A percentile compares a stretch with the other conserved stretches of the same genome.
These are phyloP conservation scores for Melampsora larici-populina DNA, from an alignment of 1,284 basidiomycete genomes.

Conservation along the genomic window DNA sequence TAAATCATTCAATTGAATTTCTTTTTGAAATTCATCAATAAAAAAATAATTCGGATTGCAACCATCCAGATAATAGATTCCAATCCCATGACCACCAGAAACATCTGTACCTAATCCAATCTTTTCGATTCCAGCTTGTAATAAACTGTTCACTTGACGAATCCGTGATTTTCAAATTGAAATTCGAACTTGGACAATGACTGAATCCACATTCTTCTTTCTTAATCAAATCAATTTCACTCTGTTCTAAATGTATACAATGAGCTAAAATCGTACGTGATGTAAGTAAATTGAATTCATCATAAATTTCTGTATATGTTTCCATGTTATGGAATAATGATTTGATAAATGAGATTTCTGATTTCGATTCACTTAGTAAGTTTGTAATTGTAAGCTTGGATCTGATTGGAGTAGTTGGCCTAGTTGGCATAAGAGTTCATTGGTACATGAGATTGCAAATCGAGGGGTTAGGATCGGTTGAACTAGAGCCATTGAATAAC, in stretches of 20 bases:
- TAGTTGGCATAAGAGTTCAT: constrained; percentile 66
- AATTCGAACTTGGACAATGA: constrained; percentile 85
- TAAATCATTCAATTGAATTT: constrained; percentile 53
- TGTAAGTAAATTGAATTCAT: constrained; percentile 70
- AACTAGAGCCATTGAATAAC: constrained; percentile 61
- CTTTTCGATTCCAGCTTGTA: constrained; percentile 77
- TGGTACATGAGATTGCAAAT: constrained; percentile 88
- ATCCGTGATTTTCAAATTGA: constrained; percentile 82
- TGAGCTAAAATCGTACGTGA: constrained; percentile 83
- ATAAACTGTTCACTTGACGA: constrained; percentile 70
- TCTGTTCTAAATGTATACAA: constrained; percentile 70
- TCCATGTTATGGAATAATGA: constrained; percentile 61
- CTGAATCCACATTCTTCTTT: constrained; percentile 70
- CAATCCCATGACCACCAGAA: constrained; percentile 79
- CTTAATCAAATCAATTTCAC: constrained; percentile 72
- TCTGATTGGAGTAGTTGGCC: constrained; percentile 59
- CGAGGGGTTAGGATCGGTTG: constrained; percentile 89
- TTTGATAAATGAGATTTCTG: constrained; percentile 69
- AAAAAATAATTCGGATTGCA: constrained; percentile 23
- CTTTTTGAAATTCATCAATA: constrained; percentile 55
- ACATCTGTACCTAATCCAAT: constrained; percentile 87
- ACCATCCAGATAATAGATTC: constrained; percentile 60
- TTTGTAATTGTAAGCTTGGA: constrained; percentile 70
- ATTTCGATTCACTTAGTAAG: constrained; percentile 79
- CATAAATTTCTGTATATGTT: constrained; percentile 65